phyloP scores from a whole-genome alignment of 306 rosid genomes.

The Dalbergia cultrata region DNA sequence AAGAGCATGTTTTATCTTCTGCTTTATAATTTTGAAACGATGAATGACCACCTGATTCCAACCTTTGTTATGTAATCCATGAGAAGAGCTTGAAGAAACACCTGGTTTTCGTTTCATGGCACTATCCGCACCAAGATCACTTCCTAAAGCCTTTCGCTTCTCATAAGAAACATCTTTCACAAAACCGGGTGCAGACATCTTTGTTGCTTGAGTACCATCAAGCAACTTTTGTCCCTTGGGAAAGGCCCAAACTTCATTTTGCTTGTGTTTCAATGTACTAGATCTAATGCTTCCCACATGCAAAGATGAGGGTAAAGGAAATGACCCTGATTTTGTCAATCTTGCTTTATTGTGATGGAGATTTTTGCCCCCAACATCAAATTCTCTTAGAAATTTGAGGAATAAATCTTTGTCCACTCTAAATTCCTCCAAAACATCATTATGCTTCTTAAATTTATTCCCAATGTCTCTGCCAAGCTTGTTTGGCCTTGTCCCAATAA shows the following conservation, averaged over 20 bases:
- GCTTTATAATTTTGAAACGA: slow-evolving; percentile 77
- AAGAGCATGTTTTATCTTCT: slow-evolving; percentile 72
- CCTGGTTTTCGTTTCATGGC: slow-evolving; percentile 39
- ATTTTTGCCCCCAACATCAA: slow-evolving; percentile 45
- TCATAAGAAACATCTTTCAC: slow-evolving; percentile 39
- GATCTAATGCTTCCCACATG: slow-evolving; percentile 43
- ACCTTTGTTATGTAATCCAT: slow-evolving; percentile 62
- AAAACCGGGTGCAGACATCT: slow-evolving; percentile 44
- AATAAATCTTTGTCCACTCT: slow-evolving; percentile 70
- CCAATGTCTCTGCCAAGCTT: slow-evolving; percentile 49
- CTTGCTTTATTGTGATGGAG: slow-evolving; percentile 48
- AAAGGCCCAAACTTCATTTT: slow-evolving; percentile 63
- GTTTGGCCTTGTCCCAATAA: slow-evolving; percentile 8
- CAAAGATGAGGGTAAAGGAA: slow-evolving; percentile 63
- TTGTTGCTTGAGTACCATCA: slow-evolving; percentile 46
- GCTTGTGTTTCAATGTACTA: slow-evolving; percentile 78
- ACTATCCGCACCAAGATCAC: slow-evolving; percentile 40
- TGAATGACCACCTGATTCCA: slow-evolving; percentile 88
- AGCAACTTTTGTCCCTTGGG: slow-evolving; percentile 54
- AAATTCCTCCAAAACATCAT: slow-evolving; percentile 64
- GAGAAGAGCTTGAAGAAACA: slow-evolving; percentile 48
- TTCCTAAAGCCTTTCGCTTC: slow-evolving; percentile 34
- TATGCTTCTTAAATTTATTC: slow-evolving; percentile 47
- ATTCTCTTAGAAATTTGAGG: slow-evolving; percentile 65
- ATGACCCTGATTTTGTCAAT: slow-evolving; percentile 78